A percentile compares a stretch with the other conserved stretches of the same genome.
Conservation (phyloP, 768 basidiomycete species). For the Termitomyces sp. region DNA sequence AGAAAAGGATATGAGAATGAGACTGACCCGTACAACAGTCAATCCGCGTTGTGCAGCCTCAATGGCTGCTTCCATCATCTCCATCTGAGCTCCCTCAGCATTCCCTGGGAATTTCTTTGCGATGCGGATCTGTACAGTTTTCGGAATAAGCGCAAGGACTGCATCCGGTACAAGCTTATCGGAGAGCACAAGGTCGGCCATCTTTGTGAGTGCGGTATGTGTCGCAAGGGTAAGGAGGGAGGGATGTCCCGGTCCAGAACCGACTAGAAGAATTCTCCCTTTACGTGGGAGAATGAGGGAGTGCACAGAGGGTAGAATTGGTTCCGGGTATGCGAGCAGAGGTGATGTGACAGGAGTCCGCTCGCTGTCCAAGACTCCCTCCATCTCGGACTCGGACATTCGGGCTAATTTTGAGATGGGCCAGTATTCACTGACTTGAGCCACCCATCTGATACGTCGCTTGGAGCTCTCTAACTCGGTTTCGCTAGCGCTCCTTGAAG, state of each 20-base stretch:
- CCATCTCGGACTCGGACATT: slow-evolving; percentile 67
- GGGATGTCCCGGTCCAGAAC: slow-evolving; percentile 95
- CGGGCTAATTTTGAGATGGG: slow-evolving; percentile 70
- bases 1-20: slow-evolving; percentile 5
- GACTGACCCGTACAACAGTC: slow-evolving; percentile 79
- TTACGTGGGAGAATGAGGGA: slow-evolving; percentile 28
- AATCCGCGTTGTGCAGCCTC: slow-evolving; percentile 76
- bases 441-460: slow-evolving; percentile 87
- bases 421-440: slow-evolving; percentile 97
- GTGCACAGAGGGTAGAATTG: slow-evolving; percentile 22
- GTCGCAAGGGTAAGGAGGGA: slow-evolving; percentile 88
- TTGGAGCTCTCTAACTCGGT: slow-evolving; percentile 40
- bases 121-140: slow-evolving; percentile 68
- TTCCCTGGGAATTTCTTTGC: slow-evolving; percentile 98
- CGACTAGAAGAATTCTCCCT: slow-evolving; percentile 86
- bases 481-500: slow-evolving; percentile 37
- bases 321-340: slow-evolving; percentile 4
- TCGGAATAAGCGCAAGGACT: slow-evolving; percentile 81
- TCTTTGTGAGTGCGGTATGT: slow-evolving; percentile 68
- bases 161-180: slow-evolving; percentile 94
- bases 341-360: slow-evolving; percentile 12
- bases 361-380: slow-evolving; percentile 47
- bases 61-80: slow-evolving; percentile 91
- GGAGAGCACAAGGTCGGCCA: slow-evolving; percentile 85
- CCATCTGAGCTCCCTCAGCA: slow-evolving; percentile 89